A percentile compares a stretch with the other conserved stretches of the same genome.
Evolutionary conservation across 768 basidiomycete species (phyloP).

Genomic region (Rhizopogon salebrosus): DNA sequence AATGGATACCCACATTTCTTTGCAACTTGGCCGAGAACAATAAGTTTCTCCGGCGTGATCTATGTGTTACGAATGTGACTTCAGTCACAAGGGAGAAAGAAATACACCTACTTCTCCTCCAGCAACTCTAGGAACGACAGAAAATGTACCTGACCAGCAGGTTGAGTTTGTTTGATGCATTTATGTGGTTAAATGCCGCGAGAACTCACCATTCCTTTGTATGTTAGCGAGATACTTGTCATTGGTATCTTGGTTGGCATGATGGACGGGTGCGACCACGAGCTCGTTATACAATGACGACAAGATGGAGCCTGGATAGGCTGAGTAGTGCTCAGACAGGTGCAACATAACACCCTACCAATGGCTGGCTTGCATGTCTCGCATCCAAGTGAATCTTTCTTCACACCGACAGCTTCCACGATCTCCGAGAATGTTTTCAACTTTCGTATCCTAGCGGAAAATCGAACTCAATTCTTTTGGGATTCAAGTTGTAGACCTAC

Average conservation of each 20-base stretch:
- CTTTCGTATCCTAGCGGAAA: conserved; percentile 44
- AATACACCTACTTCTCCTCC: conserved; percentile 50
- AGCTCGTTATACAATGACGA: conserved; percentile 57
- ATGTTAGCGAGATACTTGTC: conserved; percentile 69
- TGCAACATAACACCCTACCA: conserved; percentile 25
- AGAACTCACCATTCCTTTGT: conserved; percentile 48
- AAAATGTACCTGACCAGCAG: conserved; percentile 45
- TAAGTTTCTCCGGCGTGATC: conserved; percentile 61
- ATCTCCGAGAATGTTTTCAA: conserved; percentile 51
- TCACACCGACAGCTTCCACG: conserved; percentile 44
- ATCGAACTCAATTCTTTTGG: background rate
- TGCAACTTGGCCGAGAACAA: conserved; percentile 58
- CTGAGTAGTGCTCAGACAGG: background rate
- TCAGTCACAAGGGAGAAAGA: background rate
- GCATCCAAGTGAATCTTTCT: conserved; percentile 52
- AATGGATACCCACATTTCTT: conserved; percentile 44
- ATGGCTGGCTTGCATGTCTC: conserved; percentile 71
- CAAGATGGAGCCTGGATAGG: conserved; percentile 30
- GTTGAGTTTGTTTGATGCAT: background rate
- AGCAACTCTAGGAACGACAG: conserved; percentile 65
- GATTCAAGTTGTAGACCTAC: conserved; percentile 15
- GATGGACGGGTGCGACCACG: conserved; percentile 57
- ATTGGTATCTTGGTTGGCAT: conserved; percentile 70
- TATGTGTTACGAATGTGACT: conserved; percentile 2
- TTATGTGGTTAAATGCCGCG: background rate